Evolutionary conservation across 352 stramenopile genomes (phyloP), one percentile per base, ranked within the genome.

Genomic region (Labyrinthula sp.): DNA sequence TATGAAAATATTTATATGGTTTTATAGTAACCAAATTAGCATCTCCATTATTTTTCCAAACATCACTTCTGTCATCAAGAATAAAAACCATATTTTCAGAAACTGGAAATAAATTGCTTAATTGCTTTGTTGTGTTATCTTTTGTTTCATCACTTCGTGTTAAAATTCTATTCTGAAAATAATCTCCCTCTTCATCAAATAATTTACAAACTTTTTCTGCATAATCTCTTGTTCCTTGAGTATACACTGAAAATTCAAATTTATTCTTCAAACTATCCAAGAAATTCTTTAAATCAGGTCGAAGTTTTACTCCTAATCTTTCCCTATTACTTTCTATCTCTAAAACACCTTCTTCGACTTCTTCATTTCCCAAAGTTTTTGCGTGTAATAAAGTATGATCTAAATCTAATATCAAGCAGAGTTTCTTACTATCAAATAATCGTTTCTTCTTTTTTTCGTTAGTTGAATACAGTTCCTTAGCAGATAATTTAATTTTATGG

Each of bases 311-410:
- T 28, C 41, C 14, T 54, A 26, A 26, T 61, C 21, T n/a, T 30
- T 25, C 14, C 35, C 29, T 20, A 40, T 17, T 20, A 54, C n/a
- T 21, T 29, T 52, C 27, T 37, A 54, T 12, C 34, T 52, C 27
- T 38, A 24, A 30, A 49, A 9, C 5, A 52, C 30, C 21, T 3
- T 26, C 10, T 22, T 10, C 4, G 10, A 14, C 20, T 48, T n/a
- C 9, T 33, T 36, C 17, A 35, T 55, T 9, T 55, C 30, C 17
- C 21, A 28, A 4, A 54, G 23, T 58, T 14, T 71, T 80, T 17
- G 83, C 82, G 64, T 95, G 86, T 3, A 95, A 65, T 31, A 95
- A 62, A 1, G 86, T 95, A 62, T 94, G 83, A 64, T 95, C 86
- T 23, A 95, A 63, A 72, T 95, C 86, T 24, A 95, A 65, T 22